Evolutionary conservation across 208 protist species (phyloP).

Genomic region (Trypanosoma vivax): DNA sequence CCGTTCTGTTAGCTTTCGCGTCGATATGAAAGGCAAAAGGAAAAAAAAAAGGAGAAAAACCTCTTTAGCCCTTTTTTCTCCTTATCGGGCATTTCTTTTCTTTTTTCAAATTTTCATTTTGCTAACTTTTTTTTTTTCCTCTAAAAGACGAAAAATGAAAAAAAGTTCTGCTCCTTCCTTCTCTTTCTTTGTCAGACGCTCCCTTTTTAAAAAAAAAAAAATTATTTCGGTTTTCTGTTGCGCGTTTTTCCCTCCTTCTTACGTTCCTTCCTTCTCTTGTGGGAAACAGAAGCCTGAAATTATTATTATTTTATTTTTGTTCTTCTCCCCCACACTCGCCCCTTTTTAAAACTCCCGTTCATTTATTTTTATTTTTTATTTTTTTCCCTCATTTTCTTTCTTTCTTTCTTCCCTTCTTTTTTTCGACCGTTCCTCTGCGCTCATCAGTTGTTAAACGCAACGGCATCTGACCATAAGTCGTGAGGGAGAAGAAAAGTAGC

Average conservation of each 20-base stretch:
- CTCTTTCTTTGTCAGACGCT: too few species aligned
- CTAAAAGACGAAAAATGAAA: too few species aligned
- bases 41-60: slow-evolving; percentile 1
- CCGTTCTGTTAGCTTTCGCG: too few species aligned
- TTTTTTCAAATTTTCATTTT: background rate
- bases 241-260: background rate
- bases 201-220: too few species aligned
- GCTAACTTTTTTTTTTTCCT: background rate
- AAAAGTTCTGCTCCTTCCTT: too few species aligned
- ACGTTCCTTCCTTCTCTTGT: background rate
- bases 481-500: too few species aligned
- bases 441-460: background rate
- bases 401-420: slow-evolving; percentile 1
- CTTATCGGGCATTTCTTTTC: background rate
- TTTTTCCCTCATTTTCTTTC: too few species aligned
- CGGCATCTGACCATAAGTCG: background rate
- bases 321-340: too few species aligned
- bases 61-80: background rate
- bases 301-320: slow-evolving; percentile 16
- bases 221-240: background rate
- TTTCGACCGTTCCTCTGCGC: background rate
- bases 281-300: background rate
- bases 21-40: background rate
- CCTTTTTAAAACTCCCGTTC: background rate
- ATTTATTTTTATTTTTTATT: slow-evolving; percentile 20